phyloP scores from a whole-genome alignment of 257 asterid genomes.

The Nicotiana sylvestris region DNA sequence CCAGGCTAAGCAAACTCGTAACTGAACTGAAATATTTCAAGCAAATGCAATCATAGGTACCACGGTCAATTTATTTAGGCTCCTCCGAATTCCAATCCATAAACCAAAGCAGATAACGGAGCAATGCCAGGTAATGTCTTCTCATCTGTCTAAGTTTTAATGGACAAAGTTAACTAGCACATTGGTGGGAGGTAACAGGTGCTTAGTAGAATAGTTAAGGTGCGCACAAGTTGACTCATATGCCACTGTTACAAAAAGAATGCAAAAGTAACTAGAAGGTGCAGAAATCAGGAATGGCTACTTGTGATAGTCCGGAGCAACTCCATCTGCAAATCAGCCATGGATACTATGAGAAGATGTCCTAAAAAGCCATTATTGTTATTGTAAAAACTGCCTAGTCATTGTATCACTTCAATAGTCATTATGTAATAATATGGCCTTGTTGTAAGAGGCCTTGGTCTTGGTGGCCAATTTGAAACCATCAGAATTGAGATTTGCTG shows the following conservation, averaged over 20 bases:
- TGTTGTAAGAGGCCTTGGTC: too few relatives aligned
- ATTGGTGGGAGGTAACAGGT: too few relatives aligned
- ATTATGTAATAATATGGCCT: too few relatives aligned
- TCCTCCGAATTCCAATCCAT: not conserved
- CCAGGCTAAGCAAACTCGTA: not conserved
- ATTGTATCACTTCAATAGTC: not conserved
- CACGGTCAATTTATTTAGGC: not conserved
- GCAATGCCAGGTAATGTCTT: not conserved
- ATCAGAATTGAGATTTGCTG: too few relatives aligned
- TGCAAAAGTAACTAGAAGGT: not conserved
- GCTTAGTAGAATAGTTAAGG: too few relatives aligned
- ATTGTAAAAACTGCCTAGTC: not conserved
- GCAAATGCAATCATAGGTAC: not conserved
- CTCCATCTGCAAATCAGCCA: too few relatives aligned
- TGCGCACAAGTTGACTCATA: too few relatives aligned
- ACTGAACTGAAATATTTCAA: not conserved
- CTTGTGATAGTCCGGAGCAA: too few relatives aligned
- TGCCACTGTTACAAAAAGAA: too few relatives aligned
- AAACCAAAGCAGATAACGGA: not conserved
- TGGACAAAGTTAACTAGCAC: not conserved
- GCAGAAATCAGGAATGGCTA: not conserved
- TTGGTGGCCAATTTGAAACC: too few relatives aligned
- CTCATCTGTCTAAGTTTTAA: not conserved
- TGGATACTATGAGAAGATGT: not conserved
- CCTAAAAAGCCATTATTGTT: not conserved